A percentile compares a stretch with the other conserved stretches of the same genome.
These are phyloP conservation scores for Conticribra guillardii DNA, from an alignment of 108 stramenopile species.

Conservation along the genomic window DNA sequence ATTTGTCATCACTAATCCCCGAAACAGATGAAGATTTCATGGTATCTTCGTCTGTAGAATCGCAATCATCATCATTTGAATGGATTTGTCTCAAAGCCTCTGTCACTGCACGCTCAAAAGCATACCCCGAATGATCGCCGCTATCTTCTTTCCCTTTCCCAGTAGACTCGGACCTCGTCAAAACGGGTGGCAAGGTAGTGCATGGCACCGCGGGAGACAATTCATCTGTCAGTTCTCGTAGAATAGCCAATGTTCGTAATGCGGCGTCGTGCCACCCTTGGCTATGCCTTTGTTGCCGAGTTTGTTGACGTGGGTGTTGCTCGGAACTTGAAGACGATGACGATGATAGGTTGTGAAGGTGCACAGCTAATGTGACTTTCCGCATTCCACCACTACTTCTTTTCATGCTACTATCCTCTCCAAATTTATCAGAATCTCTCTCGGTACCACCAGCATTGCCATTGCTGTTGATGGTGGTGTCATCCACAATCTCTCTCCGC, in stretches of 20 bases:
- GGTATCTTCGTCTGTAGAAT: too few relatives aligned
- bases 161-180: constrained; percentile 59
- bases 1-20: too few relatives aligned
- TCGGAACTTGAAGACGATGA: background rate
- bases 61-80: too few relatives aligned
- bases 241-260: constrained; percentile 30
- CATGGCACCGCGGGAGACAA: constrained; percentile 53
- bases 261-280: constrained; percentile 50
- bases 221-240: constrained; percentile 53
- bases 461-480: background rate
- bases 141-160: constrained; percentile 19
- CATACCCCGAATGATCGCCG: constrained; percentile 54
- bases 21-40: too few relatives aligned
- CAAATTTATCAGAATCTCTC: too few relatives aligned
- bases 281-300: constrained; percentile 4
- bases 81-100: constrained; percentile 60
- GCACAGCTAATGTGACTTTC: constrained; percentile 56
- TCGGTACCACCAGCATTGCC: too few relatives aligned
- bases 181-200: constrained; percentile 72
- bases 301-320: too few relatives aligned
- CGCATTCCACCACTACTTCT: constrained; percentile 13
- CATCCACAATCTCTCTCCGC: constrained; percentile 35
- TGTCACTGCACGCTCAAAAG: constrained; percentile 69
- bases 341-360: constrained; percentile 45
- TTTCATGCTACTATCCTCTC: background rate